Evolutionary conservation across 2,329 filamentous ascomycete species (phyloP).

Genomic region (Periglandula ipomoeae): DNA sequence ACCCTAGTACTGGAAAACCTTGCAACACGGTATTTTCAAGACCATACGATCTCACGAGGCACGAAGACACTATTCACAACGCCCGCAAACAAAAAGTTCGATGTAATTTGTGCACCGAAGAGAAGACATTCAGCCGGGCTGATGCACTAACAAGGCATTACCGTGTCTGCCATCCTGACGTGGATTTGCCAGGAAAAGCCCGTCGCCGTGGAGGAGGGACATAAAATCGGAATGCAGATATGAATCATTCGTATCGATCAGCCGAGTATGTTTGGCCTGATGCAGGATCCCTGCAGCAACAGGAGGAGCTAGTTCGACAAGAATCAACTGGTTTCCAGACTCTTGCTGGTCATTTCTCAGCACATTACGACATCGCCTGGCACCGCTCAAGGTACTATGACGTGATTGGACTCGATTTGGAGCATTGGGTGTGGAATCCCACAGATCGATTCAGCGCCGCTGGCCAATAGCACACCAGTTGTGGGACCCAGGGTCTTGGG

Average conservation of each 20-base stretch:
- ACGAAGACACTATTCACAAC: conserved; percentile 97
- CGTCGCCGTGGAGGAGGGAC: conserved; percentile 20
- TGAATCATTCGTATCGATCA: too few relatives aligned
- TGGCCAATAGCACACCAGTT: background rate
- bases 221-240: too few relatives aligned
- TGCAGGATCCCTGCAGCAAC: too few relatives aligned
- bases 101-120: conserved; percentile 86
- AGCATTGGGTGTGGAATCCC: background rate
- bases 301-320: too few relatives aligned
- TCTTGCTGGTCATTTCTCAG: background rate
- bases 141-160: conserved; percentile 93
- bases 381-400: conserved; percentile 6
- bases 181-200: conserved; percentile 66
- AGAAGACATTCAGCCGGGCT: conserved; percentile 93
- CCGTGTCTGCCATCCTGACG: conserved; percentile 84
- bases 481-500: conserved; percentile 3
- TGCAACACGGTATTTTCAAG: conserved; percentile 92
- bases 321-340: too few relatives aligned
- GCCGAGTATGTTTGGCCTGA: too few relatives aligned
- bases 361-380: background rate
- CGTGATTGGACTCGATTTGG: conserved; percentile 4
- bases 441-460: background rate
- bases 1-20: conserved; percentile 88
- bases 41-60: conserved; percentile 90
- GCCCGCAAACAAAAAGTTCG: conserved; percentile 88